A percentile compares a stretch with the other conserved stretches of the same genome.
Conservation (phyloP, 2,329 filamentous ascomycete species). For the Lachnellula hyalina region DNA sequence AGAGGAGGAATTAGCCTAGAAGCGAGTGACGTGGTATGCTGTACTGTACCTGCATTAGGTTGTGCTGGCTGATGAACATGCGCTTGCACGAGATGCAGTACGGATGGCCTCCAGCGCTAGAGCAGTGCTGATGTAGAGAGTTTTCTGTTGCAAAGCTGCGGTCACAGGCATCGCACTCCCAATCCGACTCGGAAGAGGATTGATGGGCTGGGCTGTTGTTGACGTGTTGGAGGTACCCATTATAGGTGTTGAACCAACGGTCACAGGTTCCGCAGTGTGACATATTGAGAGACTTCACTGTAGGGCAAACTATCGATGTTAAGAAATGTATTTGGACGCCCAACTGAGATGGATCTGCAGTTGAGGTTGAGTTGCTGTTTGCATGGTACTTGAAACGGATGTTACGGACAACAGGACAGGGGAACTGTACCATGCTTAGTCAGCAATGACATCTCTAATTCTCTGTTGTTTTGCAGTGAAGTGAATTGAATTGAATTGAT, state of each 20-base stretch:
- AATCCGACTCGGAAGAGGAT: conserved; percentile 1
- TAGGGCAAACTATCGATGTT: background rate
- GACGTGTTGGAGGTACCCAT: conserved; percentile 16
- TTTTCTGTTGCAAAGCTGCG: conserved; percentile 8
- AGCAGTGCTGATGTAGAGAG: conserved; percentile 20
- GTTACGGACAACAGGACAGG: too few relatives aligned
- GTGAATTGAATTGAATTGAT: too few relatives aligned
- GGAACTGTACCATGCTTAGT: too few relatives aligned
- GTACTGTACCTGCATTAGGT: conserved; percentile 19
- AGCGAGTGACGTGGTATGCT: background rate
- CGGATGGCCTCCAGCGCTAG: conserved; percentile 8
- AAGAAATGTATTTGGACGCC: too few relatives aligned
- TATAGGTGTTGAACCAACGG: conserved; percentile 9
- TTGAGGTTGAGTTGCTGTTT: background rate
- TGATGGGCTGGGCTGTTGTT: conserved; percentile 14
- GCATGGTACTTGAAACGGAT: too few relatives aligned
- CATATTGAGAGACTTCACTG: conserved; percentile 3
- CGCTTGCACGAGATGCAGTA: conserved; percentile 21
- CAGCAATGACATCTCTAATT: too few relatives aligned
- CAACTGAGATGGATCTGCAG: background rate
- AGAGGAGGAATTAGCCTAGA: background rate
- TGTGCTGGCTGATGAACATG: conserved; percentile 20
- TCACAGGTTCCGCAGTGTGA: conserved; percentile 6
- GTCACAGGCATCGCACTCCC: conserved; percentile 19
- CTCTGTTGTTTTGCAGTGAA: too few relatives aligned